These are phyloP conservation scores for Lathyrus aphaca DNA, from an alignment of 306 rosid species.

Conservation along the genomic window DNA sequence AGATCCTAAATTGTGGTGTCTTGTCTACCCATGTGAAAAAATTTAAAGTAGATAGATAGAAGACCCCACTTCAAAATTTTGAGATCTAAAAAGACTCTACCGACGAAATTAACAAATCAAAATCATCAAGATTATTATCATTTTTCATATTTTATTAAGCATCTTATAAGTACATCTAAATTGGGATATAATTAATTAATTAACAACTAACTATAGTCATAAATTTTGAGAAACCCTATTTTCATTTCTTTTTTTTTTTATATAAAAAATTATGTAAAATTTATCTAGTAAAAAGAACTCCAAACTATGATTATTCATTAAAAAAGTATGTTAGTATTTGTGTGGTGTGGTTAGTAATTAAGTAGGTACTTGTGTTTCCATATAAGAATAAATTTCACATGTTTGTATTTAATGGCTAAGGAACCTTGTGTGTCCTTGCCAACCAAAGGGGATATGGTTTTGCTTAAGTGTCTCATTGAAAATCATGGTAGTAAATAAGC, in stretches of 20 bases:
- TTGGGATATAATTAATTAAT: not conserved
- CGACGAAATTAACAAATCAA: conserved; percentile 45
- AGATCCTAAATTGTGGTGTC: conserved; percentile 17
- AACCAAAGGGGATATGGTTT: conserved; percentile 38
- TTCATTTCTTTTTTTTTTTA: too few relatives aligned
- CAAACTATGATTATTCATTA: too few relatives aligned
- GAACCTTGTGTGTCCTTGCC: conserved; percentile 47
- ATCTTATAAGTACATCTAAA: not conserved
- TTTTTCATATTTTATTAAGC: not conserved
- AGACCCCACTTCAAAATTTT: conserved; percentile 36
- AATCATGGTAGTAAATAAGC: too few relatives aligned
- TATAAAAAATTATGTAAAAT: too few relatives aligned
- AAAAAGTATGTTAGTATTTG: not conserved
- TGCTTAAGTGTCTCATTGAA: too few relatives aligned
- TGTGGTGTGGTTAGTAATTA: conserved; percentile 30
- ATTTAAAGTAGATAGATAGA: conserved; percentile 31
- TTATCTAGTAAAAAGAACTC: too few relatives aligned
- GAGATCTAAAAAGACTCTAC: conserved; percentile 38
- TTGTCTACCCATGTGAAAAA: conserved; percentile 44
- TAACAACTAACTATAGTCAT: too few relatives aligned
- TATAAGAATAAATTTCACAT: conserved; percentile 48
- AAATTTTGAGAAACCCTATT: not conserved
- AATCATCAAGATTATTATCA: not conserved
- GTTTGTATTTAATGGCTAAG: conserved; percentile 48
- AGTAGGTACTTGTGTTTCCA: conserved; percentile 43